Evolutionary conservation across 2,329 filamentous ascomycete species (phyloP), one percentile per base, ranked within the genome.

Genomic region (Sporothrix variecibatus): DNA sequence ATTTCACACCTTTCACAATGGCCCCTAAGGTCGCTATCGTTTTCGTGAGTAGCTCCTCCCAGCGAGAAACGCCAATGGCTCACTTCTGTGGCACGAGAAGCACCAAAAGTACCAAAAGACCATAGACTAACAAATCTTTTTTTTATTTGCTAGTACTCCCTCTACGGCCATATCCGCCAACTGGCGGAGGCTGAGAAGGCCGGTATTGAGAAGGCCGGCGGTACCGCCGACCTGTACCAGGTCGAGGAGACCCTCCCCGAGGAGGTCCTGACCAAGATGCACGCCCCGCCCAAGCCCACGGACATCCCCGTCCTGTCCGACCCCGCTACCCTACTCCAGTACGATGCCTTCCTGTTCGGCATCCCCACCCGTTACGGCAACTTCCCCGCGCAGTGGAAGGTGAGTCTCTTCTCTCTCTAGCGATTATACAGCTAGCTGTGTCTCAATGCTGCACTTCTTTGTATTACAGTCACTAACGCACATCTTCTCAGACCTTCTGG

Each of bases 311-410:
- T 94, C 78, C 86, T 91, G 69, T 82, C 87, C 23, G 84, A 88
- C 80, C 87, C 90, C 6, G 72, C 80, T 15, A 85, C 82, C 43
- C 91, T 98, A 60, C 89, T 91, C 80, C 77, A 86, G 72, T 98
- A 97, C 86, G 95, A 98, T 81, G 96, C 87, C 78, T 91, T 98
- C 86, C 91, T 99, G 77, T 89, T 98, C 80, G 96, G 96, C 78
- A 96, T 98, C 82, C 96, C 96, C 75, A 99, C 96, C 71, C 90
- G 96, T 78, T 99, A 94, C 86, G 96, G 96, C 80, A 98, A 97
- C 90, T 97, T 97, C 88, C 95, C 95, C 68, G 93, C 92, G 23
- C 96, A 99, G 86, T 98, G 93, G 93, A 98, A 96, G 88, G 84
- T 83, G 77, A 71, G 79, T 74, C 6, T 46, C 31, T 26, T n/a